These are phyloP conservation scores for Panicum miliaceum DNA, from an alignment of 176 grass and related monocot genomes.

Conservation along the genomic window DNA sequence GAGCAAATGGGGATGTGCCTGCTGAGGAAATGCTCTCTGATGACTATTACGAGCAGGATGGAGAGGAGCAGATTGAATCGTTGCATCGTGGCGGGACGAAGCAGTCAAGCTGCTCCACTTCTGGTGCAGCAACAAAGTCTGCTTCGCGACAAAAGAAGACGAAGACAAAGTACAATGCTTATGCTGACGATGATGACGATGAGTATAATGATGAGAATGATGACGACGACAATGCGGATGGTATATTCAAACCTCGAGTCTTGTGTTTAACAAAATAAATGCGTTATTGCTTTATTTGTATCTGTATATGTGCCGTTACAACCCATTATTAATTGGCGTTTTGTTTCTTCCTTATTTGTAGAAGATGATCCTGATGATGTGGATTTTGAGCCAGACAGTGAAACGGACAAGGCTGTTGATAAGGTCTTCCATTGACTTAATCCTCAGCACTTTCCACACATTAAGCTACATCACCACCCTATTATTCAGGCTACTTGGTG, in stretches of 20 bases:
- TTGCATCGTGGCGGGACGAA: constrained; percentile 58
- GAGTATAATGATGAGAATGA: constrained; percentile 61
- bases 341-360: constrained; percentile 55
- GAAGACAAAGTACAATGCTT: constrained; percentile 55
- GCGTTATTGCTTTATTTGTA: constrained; percentile 29
- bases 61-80: constrained; percentile 75
- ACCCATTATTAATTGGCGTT: constrained; percentile 16
- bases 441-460: constrained; percentile 20
- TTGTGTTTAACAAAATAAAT: constrained; percentile 18
- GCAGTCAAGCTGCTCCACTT: constrained; percentile 63
- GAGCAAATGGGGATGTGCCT: constrained; percentile 63
- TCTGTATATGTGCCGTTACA: constrained; percentile 14
- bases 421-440: constrained; percentile 59
- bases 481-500: constrained; percentile 36
- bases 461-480: constrained; percentile 22
- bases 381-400: constrained; percentile 98
- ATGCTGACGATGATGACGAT: constrained; percentile 54
- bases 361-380: constrained; percentile 96
- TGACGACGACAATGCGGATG: constrained; percentile 74
- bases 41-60: constrained; percentile 95
- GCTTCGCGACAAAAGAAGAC: constrained; percentile 67
- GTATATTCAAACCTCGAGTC: constrained; percentile 55
- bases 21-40: constrained; percentile 96
- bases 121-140: constrained; percentile 52
- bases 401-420: constrained; percentile 74